Base-by-base conservation (phyloP, 2,329 filamentous ascomycete genomes). In the Aspergillus tanneri region DNA sequence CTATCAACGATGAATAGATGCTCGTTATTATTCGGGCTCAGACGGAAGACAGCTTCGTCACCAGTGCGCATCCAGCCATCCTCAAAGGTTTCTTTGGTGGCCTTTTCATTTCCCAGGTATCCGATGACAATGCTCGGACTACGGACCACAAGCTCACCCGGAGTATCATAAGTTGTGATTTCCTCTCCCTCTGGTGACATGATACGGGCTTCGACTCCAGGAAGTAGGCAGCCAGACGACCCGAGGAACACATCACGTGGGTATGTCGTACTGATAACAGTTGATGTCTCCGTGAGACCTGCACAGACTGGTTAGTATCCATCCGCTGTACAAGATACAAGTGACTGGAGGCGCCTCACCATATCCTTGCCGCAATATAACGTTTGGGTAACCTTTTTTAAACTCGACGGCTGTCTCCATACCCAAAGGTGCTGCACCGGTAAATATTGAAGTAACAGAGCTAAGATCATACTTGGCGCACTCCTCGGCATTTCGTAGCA, bases 1-100 rank as follows among this genome's bases (percentile, higher is more conserved):
- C 91, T 83, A 65, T 96, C 91, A 1, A 90, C 86, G 49, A 96
- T 86, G 64, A 90, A 86, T 40, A 96, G 66, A 62, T 96, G 91
- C 68, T 96, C 89, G 55, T 85, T 74, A 2, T 88, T 89, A 2
- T 76, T 73, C 0, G 81, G 77, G 6, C 82, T 75, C 60, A 81
- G 78, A 2, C 79, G 77, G 9, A 95, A 73, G 3, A 92, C 74
- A 0, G 86, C 89, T 65, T 95, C 88, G 60, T 96, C 91, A 5
- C 91, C 91, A 0, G 91, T 96, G 32, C 81, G 81, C 77, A 95
- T 83, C 82, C 89, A 93, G n/a, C 77, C 77, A 55, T 90, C 84
- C 1, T 84, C 76, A 61, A 90, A 96, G 0, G 90, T 93, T 65
- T 95, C 89, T 43, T 80, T 77, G 16, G 85, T 95, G 3, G 91